Evolutionary conservation across 345 rosid species (phyloP).

Genomic region (Gossypium stocksii): DNA sequence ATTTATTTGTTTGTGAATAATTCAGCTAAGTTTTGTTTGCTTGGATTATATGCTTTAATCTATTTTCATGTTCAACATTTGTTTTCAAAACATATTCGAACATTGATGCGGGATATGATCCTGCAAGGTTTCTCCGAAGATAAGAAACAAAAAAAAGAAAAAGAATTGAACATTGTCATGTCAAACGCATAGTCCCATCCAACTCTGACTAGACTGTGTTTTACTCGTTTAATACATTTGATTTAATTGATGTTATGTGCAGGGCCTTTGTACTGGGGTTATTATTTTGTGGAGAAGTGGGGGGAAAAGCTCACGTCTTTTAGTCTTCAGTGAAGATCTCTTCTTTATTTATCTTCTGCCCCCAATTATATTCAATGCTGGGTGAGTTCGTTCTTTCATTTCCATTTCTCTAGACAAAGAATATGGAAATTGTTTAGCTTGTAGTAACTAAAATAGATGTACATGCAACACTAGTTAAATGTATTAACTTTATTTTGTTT

Average conservation of each 20-base stretch:
- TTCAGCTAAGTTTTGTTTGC: not conserved
- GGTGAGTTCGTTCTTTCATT: slow-evolving; percentile 43
- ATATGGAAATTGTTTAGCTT: not conserved
- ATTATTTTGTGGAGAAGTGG: slow-evolving; percentile 68
- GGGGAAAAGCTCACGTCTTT: slow-evolving; percentile 85
- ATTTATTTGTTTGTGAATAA: not conserved
- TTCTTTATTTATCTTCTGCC: slow-evolving; percentile 98
- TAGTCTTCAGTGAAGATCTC: slow-evolving; percentile 97
- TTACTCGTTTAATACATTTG: not conserved
- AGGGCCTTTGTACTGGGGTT: slow-evolving; percentile 80
- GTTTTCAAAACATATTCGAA: not conserved
- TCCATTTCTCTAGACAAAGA: not conserved
- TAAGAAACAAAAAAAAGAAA: too few relatives aligned
- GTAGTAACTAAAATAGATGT: not conserved
- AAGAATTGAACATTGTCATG: too few relatives aligned
- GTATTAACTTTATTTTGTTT: not conserved
- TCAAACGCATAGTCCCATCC: too few relatives aligned
- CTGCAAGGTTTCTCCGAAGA: not conserved
- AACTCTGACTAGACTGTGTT: not conserved
- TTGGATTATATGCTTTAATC: not conserved
- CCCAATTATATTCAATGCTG: slow-evolving; percentile 96
- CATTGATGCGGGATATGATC: not conserved
- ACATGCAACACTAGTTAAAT: not conserved
- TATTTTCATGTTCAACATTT: not conserved
- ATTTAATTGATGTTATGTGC: slow-evolving; percentile 22